A percentile compares a stretch with the other conserved stretches of the same genome.
Conservation (phyloP, 768 basidiomycete species). For the Boletus edulis region DNA sequence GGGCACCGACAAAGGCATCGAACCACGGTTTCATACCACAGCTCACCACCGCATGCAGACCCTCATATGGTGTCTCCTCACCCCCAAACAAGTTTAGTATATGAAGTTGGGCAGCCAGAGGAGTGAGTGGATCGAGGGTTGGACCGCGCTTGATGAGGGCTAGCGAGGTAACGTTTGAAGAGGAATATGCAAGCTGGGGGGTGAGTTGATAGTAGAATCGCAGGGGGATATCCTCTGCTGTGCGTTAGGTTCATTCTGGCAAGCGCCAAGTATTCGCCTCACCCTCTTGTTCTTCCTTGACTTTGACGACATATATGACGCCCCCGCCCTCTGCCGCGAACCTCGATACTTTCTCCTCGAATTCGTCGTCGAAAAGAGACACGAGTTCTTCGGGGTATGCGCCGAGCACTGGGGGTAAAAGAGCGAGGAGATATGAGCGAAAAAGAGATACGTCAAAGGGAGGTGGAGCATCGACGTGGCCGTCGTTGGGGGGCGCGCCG, state of each 20-base stretch:
- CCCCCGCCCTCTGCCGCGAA: constrained; percentile 77
- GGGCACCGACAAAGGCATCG: constrained; percentile 91
- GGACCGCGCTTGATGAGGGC: constrained; percentile 93
- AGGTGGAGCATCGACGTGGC: constrained; percentile 37
- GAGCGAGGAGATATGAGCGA: constrained; percentile 62
- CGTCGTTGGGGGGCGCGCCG: constrained; percentile 24
- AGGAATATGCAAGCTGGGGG: constrained; percentile 73
- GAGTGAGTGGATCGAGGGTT: constrained; percentile 73
- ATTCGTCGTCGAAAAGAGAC: constrained; percentile 67
- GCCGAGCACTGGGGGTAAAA: constrained; percentile 84
- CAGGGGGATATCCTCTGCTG: constrained; percentile 62
- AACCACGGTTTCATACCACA: constrained; percentile 98
- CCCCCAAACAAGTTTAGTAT: constrained; percentile 90
- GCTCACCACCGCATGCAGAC: constrained; percentile 92
- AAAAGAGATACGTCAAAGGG: constrained; percentile 70
- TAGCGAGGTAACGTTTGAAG: constrained; percentile 78
- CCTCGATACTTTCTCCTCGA: constrained; percentile 69
- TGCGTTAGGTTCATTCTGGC: constrained; percentile 6
- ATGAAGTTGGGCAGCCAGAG: constrained; percentile 84
- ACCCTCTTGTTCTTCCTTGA: constrained; percentile 75
- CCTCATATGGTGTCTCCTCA: constrained; percentile 91
- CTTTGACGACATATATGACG: constrained; percentile 81
- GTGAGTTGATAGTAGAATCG: constrained; percentile 67
- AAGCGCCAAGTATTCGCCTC: constrained; percentile 17
- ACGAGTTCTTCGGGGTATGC: constrained; percentile 63